phyloP scores from a whole-genome alignment of 768 basidiomycete species.

The Mrakia blollopis region DNA sequence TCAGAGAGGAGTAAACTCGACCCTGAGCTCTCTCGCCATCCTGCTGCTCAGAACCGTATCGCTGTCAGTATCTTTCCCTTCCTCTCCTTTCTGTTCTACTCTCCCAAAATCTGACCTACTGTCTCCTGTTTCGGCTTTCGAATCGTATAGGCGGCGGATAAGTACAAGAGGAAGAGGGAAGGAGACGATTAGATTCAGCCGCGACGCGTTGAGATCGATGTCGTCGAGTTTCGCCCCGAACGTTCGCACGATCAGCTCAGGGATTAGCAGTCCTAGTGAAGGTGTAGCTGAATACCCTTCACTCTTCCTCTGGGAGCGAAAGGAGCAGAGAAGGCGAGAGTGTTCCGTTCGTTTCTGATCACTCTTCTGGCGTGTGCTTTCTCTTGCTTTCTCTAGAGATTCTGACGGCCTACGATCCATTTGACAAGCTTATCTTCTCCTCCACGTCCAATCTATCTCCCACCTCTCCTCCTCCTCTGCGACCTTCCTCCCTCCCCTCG shows the following conservation, averaged over 20 bases:
- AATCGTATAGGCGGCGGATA: conserved; percentile 23
- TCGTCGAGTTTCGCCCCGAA: no score
- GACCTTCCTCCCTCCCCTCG: background rate
- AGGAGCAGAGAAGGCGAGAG: no score
- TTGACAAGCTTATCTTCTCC: background rate
- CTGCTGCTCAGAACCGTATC: conserved; percentile 67
- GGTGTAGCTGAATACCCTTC: no score
- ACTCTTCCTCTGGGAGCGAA: no score
- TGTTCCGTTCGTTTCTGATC: no score
- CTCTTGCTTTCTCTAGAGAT: no score
- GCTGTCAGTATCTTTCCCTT: background rate
- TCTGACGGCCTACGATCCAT: no score
- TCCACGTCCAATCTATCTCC: background rate
- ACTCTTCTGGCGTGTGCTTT: no score
- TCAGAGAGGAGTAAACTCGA: conserved; percentile 88
- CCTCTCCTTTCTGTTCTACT: background rate
- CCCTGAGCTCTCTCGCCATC: conserved; percentile 80
- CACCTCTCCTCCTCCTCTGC: background rate
- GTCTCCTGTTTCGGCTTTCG: background rate
- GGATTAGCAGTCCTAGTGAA: no score
- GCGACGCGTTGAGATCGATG: no score
- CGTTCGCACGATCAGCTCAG: no score
- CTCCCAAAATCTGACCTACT: no score
- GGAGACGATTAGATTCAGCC: background rate
- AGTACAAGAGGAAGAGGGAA: conserved; percentile 32